phyloP scores from a whole-genome alignment of 352 stramenopile species.

The Peronosclerospora sorghi region DNA sequence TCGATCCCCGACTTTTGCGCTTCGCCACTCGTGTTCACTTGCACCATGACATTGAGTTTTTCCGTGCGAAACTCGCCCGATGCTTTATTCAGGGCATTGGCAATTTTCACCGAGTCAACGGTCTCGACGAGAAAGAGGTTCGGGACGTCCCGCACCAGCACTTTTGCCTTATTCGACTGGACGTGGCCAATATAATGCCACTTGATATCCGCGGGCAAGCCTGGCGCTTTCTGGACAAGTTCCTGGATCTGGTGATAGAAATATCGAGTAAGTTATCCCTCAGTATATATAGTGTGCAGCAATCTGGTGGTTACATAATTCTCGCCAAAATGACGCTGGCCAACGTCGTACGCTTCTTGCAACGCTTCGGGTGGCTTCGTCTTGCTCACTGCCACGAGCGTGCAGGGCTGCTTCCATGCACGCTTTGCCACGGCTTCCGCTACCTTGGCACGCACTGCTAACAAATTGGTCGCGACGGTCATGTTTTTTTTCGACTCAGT shows the following conservation, averaged over 20 bases:
- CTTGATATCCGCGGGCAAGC: slow-evolving; percentile 82
- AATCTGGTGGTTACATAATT: slow-evolving; percentile 95
- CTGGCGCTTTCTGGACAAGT: slow-evolving; percentile 88
- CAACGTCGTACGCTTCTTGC: slow-evolving; percentile 81
- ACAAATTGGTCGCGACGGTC: slow-evolving; percentile 45
- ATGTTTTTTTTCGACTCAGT: too few species aligned
- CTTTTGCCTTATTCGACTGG: slow-evolving; percentile 96
- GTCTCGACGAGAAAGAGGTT: slow-evolving; percentile 95
- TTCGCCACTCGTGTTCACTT: slow-evolving; percentile 98
- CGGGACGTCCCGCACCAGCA: slow-evolving; percentile 83
- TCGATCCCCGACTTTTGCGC: slow-evolving; percentile 93
- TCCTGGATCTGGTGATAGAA: slow-evolving; percentile 80
- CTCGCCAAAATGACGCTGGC: slow-evolving; percentile 94
- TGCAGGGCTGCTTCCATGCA: slow-evolving; percentile 49
- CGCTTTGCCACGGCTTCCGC: slow-evolving; percentile 45
- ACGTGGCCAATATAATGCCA: slow-evolving; percentile 99
- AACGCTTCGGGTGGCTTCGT: slow-evolving; percentile 88
- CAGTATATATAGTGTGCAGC: too few species aligned
- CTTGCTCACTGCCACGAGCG: slow-evolving; percentile 91
- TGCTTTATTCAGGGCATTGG: slow-evolving; percentile 90
- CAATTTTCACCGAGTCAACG: slow-evolving; percentile 93
- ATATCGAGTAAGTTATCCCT: too few species aligned
- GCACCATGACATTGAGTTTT: slow-evolving; percentile 91
- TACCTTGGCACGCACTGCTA: slow-evolving; percentile 46
- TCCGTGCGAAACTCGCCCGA: slow-evolving; percentile 47